A percentile compares a stretch with the other conserved stretches of the same genome.
phyloP scores from a whole-genome alignment of 352 stramenopile genomes.

The Globisporangium cystogenes region DNA sequence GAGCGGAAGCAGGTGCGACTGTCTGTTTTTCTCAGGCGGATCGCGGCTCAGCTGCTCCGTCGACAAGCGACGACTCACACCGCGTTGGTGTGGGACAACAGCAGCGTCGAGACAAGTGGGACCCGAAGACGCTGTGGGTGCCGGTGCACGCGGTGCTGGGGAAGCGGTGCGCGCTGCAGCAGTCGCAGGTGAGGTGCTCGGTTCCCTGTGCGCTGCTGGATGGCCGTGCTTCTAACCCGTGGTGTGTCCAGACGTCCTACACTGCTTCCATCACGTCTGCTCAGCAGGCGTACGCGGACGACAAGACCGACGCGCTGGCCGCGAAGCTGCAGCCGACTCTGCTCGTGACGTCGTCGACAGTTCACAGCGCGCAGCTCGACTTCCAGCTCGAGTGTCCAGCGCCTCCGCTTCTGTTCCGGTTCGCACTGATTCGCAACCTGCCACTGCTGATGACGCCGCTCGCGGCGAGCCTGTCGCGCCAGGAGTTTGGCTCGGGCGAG shows the following conservation, averaged over 20 bases:
- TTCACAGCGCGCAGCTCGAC: slow-evolving; percentile 33
- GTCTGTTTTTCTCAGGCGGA: neutral
- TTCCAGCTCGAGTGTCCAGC: slow-evolving; percentile 36
- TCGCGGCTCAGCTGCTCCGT: neutral
- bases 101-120: slow-evolving; percentile 12
- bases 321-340: slow-evolving; percentile 31
- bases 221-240: neutral
- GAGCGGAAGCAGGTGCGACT: slow-evolving; percentile 20
- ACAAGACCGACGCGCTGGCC: slow-evolving; percentile 25
- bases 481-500: slow-evolving; percentile 36
- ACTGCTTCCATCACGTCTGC: slow-evolving; percentile 19
- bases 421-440: slow-evolving; percentile 58
- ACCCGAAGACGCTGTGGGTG: slow-evolving; percentile 21
- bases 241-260: slow-evolving; percentile 21
- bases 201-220: neutral
- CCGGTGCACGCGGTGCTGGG: slow-evolving; percentile 21
- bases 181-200: slow-evolving; percentile 6
- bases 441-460: slow-evolving; percentile 76
- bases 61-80: neutral
- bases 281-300: slow-evolving; percentile 27
- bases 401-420: slow-evolving; percentile 36
- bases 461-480: slow-evolving; percentile 44
- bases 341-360: slow-evolving; percentile 27
- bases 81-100: slow-evolving; percentile 1
- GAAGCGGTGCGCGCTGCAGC: slow-evolving; percentile 3